Base-by-base conservation (phyloP, 192 early-diverging fungal species). In the Fimicolochytrium jonesii region DNA sequence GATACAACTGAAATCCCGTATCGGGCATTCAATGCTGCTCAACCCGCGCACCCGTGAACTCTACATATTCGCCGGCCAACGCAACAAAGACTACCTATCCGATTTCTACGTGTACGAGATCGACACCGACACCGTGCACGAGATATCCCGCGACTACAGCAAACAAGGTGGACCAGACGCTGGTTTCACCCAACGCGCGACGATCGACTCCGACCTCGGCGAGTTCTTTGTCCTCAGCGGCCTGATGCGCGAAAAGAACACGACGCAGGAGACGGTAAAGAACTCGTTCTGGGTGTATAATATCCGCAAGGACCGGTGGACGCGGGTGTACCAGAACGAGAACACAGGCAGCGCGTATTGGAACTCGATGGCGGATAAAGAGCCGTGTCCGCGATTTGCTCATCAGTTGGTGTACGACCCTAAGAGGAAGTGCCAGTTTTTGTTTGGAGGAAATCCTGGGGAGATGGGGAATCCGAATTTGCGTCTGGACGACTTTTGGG, bases 361-460 rank as follows among this genome's bases (percentile, higher is more conserved):
- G 77, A 45, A n/a, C 6, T 42, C 48, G 36, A 79, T 77, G 73
- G 59, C 61, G 56, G 72, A 84, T 48, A 46, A 46, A 10, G 89
- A 88, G 36, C 94, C 95, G 0, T 71, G 80, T 9, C 89, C 95
- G n/a, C 78, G 95, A 28, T 94, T 89, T 76, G 95, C 92, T 0
- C 92, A 94, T 59, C 92, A 96, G 65, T 74, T 94, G 68, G 91
- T 92, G 7, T 98, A 93, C 72, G 88, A 97, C 63, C 66, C 64
- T 5, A 66, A 65, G 18, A 75, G 79, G 6, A 81, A 84, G 48
- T 71, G 72, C 3, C 94, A 98, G 57, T 91, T 88, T 70, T 64
- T 98, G 63, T 98, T 98, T 82, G 95, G 95, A 9, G 95, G 95
- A 28, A 97, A 94, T 56, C 91, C 92, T 4, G 90, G 90, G 4